Percentiles rank a stretch among this genome's conserved stretches.
Evolutionary conservation across 2,329 filamentous ascomycete genomes (phyloP).

Genomic region (Hypoxylon rubiginosum): DNA sequence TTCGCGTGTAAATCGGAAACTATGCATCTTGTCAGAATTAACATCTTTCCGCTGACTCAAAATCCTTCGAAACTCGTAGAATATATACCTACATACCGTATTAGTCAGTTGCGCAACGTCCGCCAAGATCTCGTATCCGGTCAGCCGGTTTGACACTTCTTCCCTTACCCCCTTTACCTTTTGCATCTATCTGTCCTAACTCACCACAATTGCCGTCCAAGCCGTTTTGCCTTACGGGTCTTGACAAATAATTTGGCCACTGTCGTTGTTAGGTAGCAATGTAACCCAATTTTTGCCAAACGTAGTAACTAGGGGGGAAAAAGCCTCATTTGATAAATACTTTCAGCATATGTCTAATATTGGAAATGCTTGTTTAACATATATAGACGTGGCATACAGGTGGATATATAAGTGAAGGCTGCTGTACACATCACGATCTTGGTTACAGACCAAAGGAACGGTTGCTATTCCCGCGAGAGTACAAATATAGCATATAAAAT

Average conservation of each 20-base stretch:
- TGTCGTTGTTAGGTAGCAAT: not conserved
- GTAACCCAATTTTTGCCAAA: not conserved
- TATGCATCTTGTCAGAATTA: not conserved
- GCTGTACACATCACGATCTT: too few species aligned
- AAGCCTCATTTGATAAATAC: not conserved
- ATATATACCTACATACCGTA: conserved; percentile 5
- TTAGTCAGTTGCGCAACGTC: conserved; percentile 8
- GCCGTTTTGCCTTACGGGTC: not conserved
- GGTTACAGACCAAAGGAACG: too few species aligned
- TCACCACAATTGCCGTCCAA: not conserved
- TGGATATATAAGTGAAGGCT: not conserved
- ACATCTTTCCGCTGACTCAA: conserved; percentile 25
- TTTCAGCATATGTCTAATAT: not conserved
- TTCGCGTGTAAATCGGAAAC: too few species aligned
- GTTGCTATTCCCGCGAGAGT: too few species aligned
- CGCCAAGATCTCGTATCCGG: not conserved
- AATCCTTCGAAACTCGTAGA: conserved; percentile 30
- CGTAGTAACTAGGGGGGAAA: not conserved
- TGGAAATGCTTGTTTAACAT: not conserved
- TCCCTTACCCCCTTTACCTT: not conserved
- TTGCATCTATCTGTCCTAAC: not conserved
- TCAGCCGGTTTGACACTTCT: not conserved
- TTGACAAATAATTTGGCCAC: not conserved
- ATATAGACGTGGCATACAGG: not conserved
- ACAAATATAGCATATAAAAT: too few species aligned